A percentile compares a stretch with the other conserved stretches of the same genome.
Evolutionary conservation across 768 basidiomycete species (phyloP).

Genomic region (Pleurotus citrinopileatus): DNA sequence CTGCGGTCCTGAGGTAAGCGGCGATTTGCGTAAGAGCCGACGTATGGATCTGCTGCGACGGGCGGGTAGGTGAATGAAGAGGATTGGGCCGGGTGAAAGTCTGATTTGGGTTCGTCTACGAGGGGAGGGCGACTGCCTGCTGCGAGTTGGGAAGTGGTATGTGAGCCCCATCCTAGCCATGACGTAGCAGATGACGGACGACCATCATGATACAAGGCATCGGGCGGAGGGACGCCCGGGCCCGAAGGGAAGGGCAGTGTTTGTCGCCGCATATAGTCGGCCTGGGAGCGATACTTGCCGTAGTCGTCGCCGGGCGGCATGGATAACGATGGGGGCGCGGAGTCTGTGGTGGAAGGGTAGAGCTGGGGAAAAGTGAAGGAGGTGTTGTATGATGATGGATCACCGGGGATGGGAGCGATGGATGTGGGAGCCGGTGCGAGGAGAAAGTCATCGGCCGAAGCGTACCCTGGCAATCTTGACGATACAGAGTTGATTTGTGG

Average conservation of each 20-base stretch:
- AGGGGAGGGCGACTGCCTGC: not conserved
- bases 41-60: constrained; percentile 3
- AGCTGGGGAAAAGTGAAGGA: constrained; percentile 20
- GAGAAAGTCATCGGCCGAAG: constrained; percentile 39
- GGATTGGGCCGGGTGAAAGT: not conserved
- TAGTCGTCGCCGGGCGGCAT: constrained; percentile 33
- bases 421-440: constrained; percentile 32
- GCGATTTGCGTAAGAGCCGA: not conserved
- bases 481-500: constrained; percentile 24
- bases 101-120: not conserved
- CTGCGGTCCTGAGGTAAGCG: constrained; percentile 20
- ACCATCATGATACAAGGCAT: constrained; percentile 15
- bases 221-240: constrained; percentile 5
- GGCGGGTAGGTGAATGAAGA: constrained; percentile 7
- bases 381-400: constrained; percentile 16
- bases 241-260: not conserved
- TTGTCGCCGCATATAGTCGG: constrained; percentile 39
- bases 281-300: constrained; percentile 44
- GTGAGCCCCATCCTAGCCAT: constrained; percentile 18
- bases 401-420: not conserved
- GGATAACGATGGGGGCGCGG: constrained; percentile 9
- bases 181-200: constrained; percentile 3
- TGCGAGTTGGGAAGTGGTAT: constrained; percentile 11
- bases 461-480: constrained; percentile 25
- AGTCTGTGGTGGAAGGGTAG: constrained; percentile 15